phyloP scores from a whole-genome alignment of 2,329 filamentous ascomycete species.

The Aspergillus tubingensis region DNA sequence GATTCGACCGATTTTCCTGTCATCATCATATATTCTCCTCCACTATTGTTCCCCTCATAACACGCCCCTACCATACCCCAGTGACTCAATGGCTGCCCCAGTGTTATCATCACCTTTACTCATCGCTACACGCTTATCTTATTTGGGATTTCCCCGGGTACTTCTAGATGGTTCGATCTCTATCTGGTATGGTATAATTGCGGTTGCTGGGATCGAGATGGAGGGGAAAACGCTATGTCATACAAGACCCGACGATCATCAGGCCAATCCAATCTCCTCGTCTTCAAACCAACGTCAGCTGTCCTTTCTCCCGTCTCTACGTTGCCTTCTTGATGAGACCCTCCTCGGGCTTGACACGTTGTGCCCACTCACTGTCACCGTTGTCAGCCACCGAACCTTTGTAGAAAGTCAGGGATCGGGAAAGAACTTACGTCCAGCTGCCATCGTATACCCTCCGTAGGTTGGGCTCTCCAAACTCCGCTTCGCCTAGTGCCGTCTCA shows the following conservation, averaged over 20 bases:
- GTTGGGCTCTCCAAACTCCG: slow-evolving; percentile 68
- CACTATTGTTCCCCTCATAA: background rate
- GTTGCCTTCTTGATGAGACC: slow-evolving; percentile 47
- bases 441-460: slow-evolving; percentile 85
- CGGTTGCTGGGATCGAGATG: slow-evolving; percentile 8
- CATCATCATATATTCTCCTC: slow-evolving; percentile 1
- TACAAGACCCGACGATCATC: slow-evolving; percentile 10
- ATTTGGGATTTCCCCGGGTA: background rate
- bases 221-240: slow-evolving; percentile 15
- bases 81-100: background rate
- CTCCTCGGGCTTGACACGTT: slow-evolving; percentile 49
- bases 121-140: background rate
- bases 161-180: slow-evolving; percentile 1
- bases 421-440: slow-evolving; percentile 83
- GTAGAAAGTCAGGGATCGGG: background rate
- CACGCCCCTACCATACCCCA: background rate
- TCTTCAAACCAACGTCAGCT: background rate
- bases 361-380: slow-evolving; percentile 51
- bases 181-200: slow-evolving; percentile 1
- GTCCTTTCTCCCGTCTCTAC: slow-evolving; percentile 9
- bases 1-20: background rate
- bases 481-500: slow-evolving; percentile 80
- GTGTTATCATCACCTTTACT: background rate
- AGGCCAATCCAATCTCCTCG: background rate
- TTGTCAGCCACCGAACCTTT: slow-evolving; percentile 9